These are phyloP conservation scores for Suhomyces sp. DNA, from an alignment of 805 yeast species.

Conservation along the genomic window DNA sequence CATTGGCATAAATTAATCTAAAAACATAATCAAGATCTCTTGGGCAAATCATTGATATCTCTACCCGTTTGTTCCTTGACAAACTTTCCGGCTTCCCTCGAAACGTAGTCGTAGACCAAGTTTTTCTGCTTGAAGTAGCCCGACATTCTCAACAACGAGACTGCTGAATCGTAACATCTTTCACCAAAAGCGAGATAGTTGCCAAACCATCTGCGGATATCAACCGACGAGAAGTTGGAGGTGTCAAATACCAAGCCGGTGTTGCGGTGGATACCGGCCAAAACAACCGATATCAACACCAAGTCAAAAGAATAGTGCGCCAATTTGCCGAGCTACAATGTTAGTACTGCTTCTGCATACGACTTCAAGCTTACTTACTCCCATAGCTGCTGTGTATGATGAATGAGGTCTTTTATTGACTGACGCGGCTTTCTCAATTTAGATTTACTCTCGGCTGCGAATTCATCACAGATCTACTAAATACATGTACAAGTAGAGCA, in stretches of 20 bases:
- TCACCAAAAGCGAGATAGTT: constrained; percentile 63
- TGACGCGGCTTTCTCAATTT: background rate
- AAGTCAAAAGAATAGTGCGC: constrained; percentile 76
- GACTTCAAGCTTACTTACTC: constrained; percentile 3
- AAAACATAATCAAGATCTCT: constrained; percentile 1
- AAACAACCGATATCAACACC: constrained; percentile 70
- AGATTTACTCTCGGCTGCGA: background rate
- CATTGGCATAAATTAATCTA: background rate
- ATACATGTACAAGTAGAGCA: background rate
- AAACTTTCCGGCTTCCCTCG: constrained; percentile 27
- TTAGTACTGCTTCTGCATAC: constrained; percentile 1
- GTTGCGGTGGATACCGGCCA: constrained; percentile 82
- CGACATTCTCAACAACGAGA: constrained; percentile 43
- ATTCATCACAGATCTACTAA: background rate
- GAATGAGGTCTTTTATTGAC: background rate
- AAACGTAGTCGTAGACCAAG: constrained; percentile 33
- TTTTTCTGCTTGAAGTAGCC: constrained; percentile 50
- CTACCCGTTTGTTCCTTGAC: constrained; percentile 31
- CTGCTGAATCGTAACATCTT: constrained; percentile 48
- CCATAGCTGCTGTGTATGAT: constrained; percentile 1
- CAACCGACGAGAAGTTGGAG: constrained; percentile 44
- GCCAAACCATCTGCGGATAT: constrained; percentile 46
- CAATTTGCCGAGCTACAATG: constrained; percentile 52
- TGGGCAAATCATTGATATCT: constrained; percentile 21
- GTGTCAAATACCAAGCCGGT: constrained; percentile 70